Evolutionary conservation across 148 eudicot species (phyloP).

Genomic region (Hydrangea macrophylla): DNA sequence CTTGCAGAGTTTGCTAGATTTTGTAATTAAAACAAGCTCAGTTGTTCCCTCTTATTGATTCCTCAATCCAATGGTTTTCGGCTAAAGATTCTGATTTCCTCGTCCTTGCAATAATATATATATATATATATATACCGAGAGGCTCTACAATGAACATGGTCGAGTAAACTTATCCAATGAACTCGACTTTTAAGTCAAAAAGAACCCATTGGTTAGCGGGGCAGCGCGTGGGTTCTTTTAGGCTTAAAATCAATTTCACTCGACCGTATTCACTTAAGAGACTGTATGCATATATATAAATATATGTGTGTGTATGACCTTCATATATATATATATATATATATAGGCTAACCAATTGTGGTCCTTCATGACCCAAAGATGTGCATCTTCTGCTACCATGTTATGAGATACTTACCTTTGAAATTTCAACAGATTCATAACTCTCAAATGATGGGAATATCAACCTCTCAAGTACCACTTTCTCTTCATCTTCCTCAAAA

Average conservation of each 20-base stretch:
- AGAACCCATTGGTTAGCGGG: no score
- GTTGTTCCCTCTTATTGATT: not conserved
- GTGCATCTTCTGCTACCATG: conserved; percentile 1
- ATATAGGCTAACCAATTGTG: conserved; percentile 4
- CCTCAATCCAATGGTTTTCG: no score
- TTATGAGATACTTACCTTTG: conserved; percentile 12
- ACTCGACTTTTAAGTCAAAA: no score
- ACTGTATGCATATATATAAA: no score
- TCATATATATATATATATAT: no score
- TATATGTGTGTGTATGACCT: no score
- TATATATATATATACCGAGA: not conserved
- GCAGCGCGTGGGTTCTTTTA: no score
- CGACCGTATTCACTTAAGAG: no score
- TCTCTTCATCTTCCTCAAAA: conserved; percentile 51
- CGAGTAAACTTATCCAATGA: no score
- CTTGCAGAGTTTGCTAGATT: not conserved
- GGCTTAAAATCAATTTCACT: no score
- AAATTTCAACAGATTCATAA: conserved; percentile 24
- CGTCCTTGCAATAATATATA: not conserved
- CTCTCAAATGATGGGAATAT: conserved; percentile 42
- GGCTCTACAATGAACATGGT: no score
- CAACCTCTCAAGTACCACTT: conserved; percentile 56
- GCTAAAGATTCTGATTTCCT: not conserved
- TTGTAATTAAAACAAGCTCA: not conserved
- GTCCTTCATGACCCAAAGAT: conserved; percentile 4